Conservation (phyloP, 805 yeast species). For the Scheffersomyces ergatensis region DNA sequence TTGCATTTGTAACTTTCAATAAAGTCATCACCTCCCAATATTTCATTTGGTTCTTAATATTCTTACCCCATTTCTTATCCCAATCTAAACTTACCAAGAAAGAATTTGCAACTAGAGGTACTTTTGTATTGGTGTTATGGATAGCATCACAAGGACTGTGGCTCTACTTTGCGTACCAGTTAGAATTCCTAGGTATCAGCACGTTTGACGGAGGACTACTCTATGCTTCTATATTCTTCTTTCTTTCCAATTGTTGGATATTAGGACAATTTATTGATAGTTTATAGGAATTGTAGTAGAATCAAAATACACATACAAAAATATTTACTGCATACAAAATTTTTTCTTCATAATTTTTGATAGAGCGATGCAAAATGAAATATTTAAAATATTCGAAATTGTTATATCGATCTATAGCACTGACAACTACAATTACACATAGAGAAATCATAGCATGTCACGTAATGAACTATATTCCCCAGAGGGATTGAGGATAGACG, state of each 20-base stretch:
- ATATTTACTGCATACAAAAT: not conserved
- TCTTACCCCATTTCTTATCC: constrained; percentile 71
- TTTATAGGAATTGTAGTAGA: too few relatives aligned
- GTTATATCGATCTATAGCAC: not conserved
- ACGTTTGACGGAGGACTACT: constrained; percentile 63
- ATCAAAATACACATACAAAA: too few relatives aligned
- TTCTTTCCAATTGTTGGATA: constrained; percentile 58
- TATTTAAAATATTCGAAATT: not conserved
- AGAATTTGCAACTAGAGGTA: constrained; percentile 30
- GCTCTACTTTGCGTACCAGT: constrained; percentile 72
- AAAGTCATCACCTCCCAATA: constrained; percentile 89
- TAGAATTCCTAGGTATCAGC: constrained; percentile 75
- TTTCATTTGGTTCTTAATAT: constrained; percentile 89
- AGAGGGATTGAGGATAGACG: constrained; percentile 91
- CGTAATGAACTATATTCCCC: constrained; percentile 86
- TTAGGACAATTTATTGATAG: constrained; percentile 52
- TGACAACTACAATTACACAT: not conserved
- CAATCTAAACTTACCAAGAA: constrained; percentile 29
- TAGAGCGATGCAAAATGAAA: not conserved
- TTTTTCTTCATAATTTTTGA: not conserved
- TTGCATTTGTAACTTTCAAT: constrained; percentile 43
- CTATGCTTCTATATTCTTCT: constrained; percentile 55
- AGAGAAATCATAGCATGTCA: not conserved
- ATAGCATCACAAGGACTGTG: constrained; percentile 67
- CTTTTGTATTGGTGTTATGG: constrained; percentile 56